These are phyloP conservation scores for Globisporangium spiculum DNA, from an alignment of 352 stramenopile species.

Conservation along the genomic window DNA sequence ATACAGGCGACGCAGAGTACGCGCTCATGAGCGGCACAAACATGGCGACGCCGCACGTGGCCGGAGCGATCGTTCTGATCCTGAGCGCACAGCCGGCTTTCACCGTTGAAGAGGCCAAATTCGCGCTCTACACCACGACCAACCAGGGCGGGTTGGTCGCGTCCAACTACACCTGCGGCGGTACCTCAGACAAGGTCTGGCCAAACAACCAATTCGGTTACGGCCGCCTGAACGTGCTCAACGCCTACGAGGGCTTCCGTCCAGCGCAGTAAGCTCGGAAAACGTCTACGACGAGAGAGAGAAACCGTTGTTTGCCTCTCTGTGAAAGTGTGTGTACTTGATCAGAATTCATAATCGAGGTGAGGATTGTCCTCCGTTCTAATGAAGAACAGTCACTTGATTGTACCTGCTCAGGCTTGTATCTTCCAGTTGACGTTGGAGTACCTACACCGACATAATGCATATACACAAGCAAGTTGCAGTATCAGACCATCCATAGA, in stretches of 20 bases:
- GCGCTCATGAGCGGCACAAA: background rate
- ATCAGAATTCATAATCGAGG: no score
- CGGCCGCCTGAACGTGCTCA: constrained; percentile 22
- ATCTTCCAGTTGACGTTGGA: background rate
- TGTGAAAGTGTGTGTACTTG: no score
- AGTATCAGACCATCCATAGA: no score
- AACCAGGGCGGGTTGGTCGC: constrained; percentile 4
- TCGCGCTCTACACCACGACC: constrained; percentile 12
- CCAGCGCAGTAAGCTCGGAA: background rate
- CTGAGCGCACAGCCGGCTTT: constrained; percentile 18
- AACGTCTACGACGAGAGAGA: no score
- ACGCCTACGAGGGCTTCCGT: constrained; percentile 22
- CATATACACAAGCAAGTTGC: background rate
- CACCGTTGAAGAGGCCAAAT: constrained; percentile 9
- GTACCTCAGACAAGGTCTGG: constrained; percentile 21
- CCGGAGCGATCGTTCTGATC: constrained; percentile 21
- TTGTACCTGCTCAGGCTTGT: background rate
- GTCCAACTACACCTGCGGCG: constrained; percentile 25
- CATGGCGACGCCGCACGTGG: constrained; percentile 25
- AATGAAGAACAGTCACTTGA: no score
- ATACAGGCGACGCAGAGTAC: constrained; percentile 2
- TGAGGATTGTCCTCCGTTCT: no score
- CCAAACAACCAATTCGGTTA: constrained; percentile 44
- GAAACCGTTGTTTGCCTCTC: no score
- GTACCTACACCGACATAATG: background rate